Percentiles rank a stretch among this genome's conserved stretches.
Conservation (phyloP, 306 rosid species). For the Quercus engelmannii region DNA sequence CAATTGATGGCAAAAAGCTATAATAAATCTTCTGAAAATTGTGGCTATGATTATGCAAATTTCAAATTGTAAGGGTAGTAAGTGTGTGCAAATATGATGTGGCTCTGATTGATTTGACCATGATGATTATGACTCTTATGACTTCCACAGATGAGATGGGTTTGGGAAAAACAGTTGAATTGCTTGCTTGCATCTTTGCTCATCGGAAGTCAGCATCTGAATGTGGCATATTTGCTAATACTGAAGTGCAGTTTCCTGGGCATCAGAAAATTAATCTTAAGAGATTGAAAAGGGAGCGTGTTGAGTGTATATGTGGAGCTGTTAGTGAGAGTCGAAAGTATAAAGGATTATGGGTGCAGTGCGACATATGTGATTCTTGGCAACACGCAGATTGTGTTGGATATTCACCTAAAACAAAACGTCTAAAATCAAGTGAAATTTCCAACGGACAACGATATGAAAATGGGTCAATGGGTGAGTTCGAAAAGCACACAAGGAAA, state of each 20-base stretch:
- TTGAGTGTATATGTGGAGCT: slow-evolving; percentile 88
- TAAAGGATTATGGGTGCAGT: slow-evolving; percentile 94
- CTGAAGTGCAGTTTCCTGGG: slow-evolving; percentile 24
- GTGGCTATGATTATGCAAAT: neutral
- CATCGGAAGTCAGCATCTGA: slow-evolving; percentile 60
- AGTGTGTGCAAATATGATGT: neutral
- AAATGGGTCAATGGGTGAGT: slow-evolving; percentile 12
- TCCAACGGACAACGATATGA: slow-evolving; percentile 34
- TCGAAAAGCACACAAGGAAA: slow-evolving; percentile 29
- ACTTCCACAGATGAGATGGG: slow-evolving; percentile 85
- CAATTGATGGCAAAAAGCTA: neutral
- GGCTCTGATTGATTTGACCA: slow-evolving; percentile 21
- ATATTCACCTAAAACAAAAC: slow-evolving; percentile 66
- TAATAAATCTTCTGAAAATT: neutral
- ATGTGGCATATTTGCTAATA: slow-evolving; percentile 34
- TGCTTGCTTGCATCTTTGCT: slow-evolving; percentile 83
- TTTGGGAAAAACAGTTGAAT: slow-evolving; percentile 90
- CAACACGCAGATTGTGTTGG: slow-evolving; percentile 97
- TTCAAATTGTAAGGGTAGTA: neutral
- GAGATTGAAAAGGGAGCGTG: slow-evolving; percentile 80
- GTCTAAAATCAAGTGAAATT: slow-evolving; percentile 39
- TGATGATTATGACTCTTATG: slow-evolving; percentile 9
- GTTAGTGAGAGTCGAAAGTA: slow-evolving; percentile 73
- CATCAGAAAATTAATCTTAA: slow-evolving; percentile 42
- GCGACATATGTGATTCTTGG: slow-evolving; percentile 97